Base-by-base conservation (phyloP, 2,329 filamentous ascomycete species). In the Chaetomiaceae sp. region DNA sequence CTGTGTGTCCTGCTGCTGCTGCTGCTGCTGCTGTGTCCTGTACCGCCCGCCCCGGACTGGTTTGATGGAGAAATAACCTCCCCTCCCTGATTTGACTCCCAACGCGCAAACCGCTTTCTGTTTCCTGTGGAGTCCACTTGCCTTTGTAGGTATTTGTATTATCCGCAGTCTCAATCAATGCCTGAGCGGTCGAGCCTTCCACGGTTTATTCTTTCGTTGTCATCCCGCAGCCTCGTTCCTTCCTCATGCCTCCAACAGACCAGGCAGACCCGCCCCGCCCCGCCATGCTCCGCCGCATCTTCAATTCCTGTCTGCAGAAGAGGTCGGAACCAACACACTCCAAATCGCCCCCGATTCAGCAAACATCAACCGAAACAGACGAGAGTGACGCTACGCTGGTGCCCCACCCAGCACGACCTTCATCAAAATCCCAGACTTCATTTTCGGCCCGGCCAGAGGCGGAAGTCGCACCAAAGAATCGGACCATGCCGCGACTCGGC, bases 231-330 rank as follows among this genome's bases (percentile, higher is more conserved):
- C 20, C 37, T 17, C 19, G 33, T 39, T 10, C 14, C 33, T 29
- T 30, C 29, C 15, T 17, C 18, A 39, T 42, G 36, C 19, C 26
- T 33, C 40, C 42, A 24, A 6, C 29, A 12, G 38, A 11, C 17
- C 35, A 30, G 26, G 38, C 38, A 17, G 18, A 12, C 24, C 12
- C 34, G 22, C 17, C 19, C 19, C 15, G 19, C 44, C n/a, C n/a
- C 18, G 47, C 42, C 19, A 54, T 56, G 54, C 38, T 55, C 34
- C 49, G 45, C 12, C 47, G 46, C 18, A 39, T 57, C 43, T 52
- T 58, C 47, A 46, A 38, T 33, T 55, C 53, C 4, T 58, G 53
- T 40, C 53, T 58, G 41, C 51, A 53, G 27, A 54, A 51, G 32
- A 41, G 51, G 33, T 38, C 44, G 32, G 41, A 40, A 6, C 50